Evolutionary conservation across 768 basidiomycete species (phyloP).

Genomic region (Nevesoporus exiguus): DNA sequence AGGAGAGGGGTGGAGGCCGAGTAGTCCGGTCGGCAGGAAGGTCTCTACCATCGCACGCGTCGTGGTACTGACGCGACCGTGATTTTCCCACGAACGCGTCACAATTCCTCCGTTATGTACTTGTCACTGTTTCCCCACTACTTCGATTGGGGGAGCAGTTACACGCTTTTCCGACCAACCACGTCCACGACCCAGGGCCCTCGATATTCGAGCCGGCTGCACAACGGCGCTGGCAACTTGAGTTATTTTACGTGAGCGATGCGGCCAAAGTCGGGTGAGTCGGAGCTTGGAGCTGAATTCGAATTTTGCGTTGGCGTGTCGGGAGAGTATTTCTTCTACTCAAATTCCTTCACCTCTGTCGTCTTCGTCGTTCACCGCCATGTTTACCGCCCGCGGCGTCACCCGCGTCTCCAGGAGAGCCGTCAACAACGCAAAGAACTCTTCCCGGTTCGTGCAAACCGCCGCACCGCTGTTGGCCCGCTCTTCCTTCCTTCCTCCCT

Average conservation of each 20-base stretch:
- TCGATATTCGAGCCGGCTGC: no score
- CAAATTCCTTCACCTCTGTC: constrained; percentile 14
- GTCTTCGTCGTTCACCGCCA: constrained; percentile 43
- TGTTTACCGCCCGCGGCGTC: constrained; percentile 86
- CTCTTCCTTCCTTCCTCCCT: constrained; percentile 43
- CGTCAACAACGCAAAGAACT: constrained; percentile 68
- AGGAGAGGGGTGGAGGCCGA: not conserved
- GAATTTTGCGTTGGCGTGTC: constrained; percentile 18
- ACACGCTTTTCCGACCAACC: no score
- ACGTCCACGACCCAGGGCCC: no score
- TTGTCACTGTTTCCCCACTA: no score
- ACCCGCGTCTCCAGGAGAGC: constrained; percentile 86
- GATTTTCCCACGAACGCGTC: constrained; percentile 14
- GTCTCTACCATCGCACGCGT: constrained; percentile 4
- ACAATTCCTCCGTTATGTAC: no score
- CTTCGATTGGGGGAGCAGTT: no score
- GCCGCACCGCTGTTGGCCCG: constrained; percentile 56
- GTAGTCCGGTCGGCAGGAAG: constrained; percentile 27
- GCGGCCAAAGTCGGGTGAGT: constrained; percentile 31
- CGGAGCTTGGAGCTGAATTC: constrained; percentile 29
- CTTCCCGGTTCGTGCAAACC: constrained; percentile 79
- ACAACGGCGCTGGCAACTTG: no score
- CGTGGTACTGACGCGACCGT: constrained; percentile 4
- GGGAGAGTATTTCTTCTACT: constrained; percentile 33
- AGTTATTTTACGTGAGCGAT: constrained; percentile 22